These are phyloP conservation scores for Tulasnella sp. DNA, from an alignment of 768 basidiomycete genomes.

Conservation along the genomic window DNA sequence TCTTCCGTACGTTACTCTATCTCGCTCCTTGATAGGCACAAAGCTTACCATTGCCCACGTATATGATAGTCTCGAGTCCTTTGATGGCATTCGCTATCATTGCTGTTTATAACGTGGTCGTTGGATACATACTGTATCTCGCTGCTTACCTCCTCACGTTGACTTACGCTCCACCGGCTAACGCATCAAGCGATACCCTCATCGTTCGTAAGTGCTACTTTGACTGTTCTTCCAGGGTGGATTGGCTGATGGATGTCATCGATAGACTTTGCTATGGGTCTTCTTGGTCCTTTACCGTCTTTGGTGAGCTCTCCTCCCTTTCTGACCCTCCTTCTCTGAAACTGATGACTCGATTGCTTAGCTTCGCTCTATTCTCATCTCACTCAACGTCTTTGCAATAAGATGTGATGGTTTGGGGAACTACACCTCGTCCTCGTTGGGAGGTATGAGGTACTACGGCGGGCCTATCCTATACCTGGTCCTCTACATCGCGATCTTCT, in stretches of 20 bases:
- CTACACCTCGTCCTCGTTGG: constrained; percentile 37
- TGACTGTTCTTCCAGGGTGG: not conserved
- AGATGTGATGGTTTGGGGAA: constrained; percentile 47
- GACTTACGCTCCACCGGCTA: constrained; percentile 56
- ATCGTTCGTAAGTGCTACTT: constrained; percentile 37
- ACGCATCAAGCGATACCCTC: constrained; percentile 42
- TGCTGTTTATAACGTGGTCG: constrained; percentile 53
- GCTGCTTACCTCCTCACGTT: constrained; percentile 58
- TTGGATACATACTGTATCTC: constrained; percentile 60
- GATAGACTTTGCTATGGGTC: constrained; percentile 51
- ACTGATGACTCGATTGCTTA: constrained; percentile 19
- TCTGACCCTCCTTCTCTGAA: not conserved
- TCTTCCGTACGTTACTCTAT: constrained; percentile 27
- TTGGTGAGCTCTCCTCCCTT: constrained; percentile 36
- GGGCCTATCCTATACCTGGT: constrained; percentile 68
- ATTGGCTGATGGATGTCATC: not conserved
- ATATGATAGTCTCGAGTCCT: constrained; percentile 38
- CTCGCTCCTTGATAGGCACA: not conserved
- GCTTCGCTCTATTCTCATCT: constrained; percentile 61
- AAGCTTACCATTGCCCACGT: not conserved
- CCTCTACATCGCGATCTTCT: constrained; percentile 43
- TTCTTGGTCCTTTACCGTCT: constrained; percentile 58
- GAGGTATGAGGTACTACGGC: constrained; percentile 49
- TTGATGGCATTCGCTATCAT: constrained; percentile 61
- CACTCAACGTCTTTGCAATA: constrained; percentile 64